Evolutionary conservation across 2,329 filamentous ascomycete species (phyloP).

Genomic region (Hypoxylon sp.): DNA sequence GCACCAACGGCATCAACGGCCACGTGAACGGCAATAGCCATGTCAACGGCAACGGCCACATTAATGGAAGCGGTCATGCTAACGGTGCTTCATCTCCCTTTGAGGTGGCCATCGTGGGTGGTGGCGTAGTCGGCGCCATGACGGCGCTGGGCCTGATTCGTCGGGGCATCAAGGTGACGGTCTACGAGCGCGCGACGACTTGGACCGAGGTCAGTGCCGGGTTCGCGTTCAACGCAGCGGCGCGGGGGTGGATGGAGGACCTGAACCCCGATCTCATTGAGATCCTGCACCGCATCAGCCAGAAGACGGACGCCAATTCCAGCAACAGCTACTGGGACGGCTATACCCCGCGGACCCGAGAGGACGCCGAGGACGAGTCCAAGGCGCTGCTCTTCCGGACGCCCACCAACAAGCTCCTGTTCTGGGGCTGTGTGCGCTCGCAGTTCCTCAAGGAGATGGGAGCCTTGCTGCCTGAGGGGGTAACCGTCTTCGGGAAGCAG

Average conservation of each 20-base stretch:
- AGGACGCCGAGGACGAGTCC: constrained; percentile 41
- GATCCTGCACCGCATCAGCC: constrained; percentile 44
- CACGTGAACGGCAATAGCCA: too few relatives aligned
- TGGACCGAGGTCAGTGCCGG: constrained; percentile 55
- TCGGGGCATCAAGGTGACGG: constrained; percentile 48
- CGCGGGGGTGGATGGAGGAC: constrained; percentile 51
- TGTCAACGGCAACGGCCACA: too few relatives aligned
- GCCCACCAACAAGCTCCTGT: constrained; percentile 43
- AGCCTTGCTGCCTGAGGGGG: constrained; percentile 33
- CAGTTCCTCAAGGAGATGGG: constrained; percentile 46
- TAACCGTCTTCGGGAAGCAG: constrained; percentile 42
- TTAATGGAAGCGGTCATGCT: too few relatives aligned
- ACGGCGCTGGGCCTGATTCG: constrained; percentile 53
- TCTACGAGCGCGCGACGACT: constrained; percentile 53
- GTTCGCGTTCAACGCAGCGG: constrained; percentile 55
- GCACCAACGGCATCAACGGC: too few relatives aligned
- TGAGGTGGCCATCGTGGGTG: constrained; percentile 55
- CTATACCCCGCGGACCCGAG: constrained; percentile 48
- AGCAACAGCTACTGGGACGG: constrained; percentile 44
- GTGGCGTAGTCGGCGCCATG: constrained; percentile 56
- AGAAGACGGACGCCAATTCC: background rate
- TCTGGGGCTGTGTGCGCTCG: constrained; percentile 46
- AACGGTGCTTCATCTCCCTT: constrained; percentile 12
- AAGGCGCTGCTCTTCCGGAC: constrained; percentile 39
- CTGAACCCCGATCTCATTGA: constrained; percentile 46